Base-by-base conservation (phyloP, 148 eudicot species). In the Nepenthes mirabilis region DNA sequence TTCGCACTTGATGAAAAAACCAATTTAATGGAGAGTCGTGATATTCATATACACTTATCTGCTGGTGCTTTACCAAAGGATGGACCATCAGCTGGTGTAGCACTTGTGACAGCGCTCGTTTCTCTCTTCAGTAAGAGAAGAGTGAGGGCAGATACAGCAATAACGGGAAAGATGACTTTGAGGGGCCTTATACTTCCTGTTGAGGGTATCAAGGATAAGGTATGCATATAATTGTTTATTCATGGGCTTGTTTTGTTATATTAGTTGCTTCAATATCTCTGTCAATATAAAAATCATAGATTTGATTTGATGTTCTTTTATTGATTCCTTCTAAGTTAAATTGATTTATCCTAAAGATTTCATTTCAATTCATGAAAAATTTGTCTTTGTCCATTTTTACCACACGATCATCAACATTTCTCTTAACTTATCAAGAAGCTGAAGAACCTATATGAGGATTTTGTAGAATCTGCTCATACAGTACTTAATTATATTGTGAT, bases 31-130 rank as follows among this genome's bases (percentile, higher is more conserved):
- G 85, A 89, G 35, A 83, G 84, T 12, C 80, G 95, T 53, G 97
- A 94, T 60, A 77, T 94, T 69, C 99, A 94, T 66, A 86, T 94
- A 61, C 99, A 94, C 76, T 94, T 94, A 59, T 97, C 99, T 56
- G 97, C 97, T 40, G 99, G 99, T 49, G 99, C 99, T 33, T 87
- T 89, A 40, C 97, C 95, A 12, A 94, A 94, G 66, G 99, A 94
- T 59, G 99, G 99, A 23, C 97, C 97, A 33, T 94, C 98, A 34
- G 97, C 99, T 37, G 97, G 97, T 33, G 95, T 94, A 60, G 89
- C 97, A 11, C 80, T 94, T 61, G 99, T 89, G 9, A 89, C 97
- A 33, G 75, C 99, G 64, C 73, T 94, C 51, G 99, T 94, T 66
- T 94, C 99, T 14, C 76, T 94, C 60, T 79, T 94, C 64, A 77